Evolutionary conservation across 768 basidiomycete genomes (phyloP).

Genomic region (Hypsizygus marmoreus): DNA sequence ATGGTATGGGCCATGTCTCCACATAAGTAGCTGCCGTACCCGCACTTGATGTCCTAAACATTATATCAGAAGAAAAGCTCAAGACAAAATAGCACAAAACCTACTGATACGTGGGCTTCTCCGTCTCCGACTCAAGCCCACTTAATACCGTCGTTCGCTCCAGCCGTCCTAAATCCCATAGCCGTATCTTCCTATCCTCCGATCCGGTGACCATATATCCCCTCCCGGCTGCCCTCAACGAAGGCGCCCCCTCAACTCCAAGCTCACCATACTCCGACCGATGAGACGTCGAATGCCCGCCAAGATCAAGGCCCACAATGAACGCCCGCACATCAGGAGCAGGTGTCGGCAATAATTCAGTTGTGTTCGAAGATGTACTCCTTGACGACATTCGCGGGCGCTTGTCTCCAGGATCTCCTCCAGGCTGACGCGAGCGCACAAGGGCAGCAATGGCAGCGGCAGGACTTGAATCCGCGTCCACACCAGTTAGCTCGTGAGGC

Average conservation of each 20-base stretch:
- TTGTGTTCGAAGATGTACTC: slow-evolving; percentile 29
- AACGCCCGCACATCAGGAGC: slow-evolving; percentile 71
- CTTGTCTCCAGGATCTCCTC: slow-evolving; percentile 21
- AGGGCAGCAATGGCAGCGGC: slow-evolving; percentile 79
- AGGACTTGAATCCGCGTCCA: slow-evolving; percentile 61
- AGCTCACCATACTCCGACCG: slow-evolving; percentile 52
- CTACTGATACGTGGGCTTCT: slow-evolving; percentile 79
- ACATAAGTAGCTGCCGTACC: slow-evolving; percentile 55
- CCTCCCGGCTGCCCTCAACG: slow-evolving; percentile 42
- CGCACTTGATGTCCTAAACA: slow-evolving; percentile 35
- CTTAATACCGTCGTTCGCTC: slow-evolving; percentile 80
- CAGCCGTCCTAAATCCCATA: slow-evolving; percentile 82
- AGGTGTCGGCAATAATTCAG: slow-evolving; percentile 43
- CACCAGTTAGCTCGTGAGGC: slow-evolving; percentile 50
- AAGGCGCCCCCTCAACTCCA: slow-evolving; percentile 36
- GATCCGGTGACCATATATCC: slow-evolving; percentile 89
- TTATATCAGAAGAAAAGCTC: background rate
- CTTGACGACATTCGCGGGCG: slow-evolving; percentile 33
- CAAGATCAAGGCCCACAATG: slow-evolving; percentile 76
- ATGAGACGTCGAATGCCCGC: slow-evolving; percentile 59
- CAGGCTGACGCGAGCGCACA: slow-evolving; percentile 65
- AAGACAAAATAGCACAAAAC: slow-evolving; percentile 12
- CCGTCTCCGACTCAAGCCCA: slow-evolving; percentile 73
- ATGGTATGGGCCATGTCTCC: slow-evolving; percentile 59
- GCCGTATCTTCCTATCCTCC: slow-evolving; percentile 82